These are phyloP conservation scores for Liquidambar formosana DNA, from an alignment of 164 flowering plant species.

Conservation along the genomic window DNA sequence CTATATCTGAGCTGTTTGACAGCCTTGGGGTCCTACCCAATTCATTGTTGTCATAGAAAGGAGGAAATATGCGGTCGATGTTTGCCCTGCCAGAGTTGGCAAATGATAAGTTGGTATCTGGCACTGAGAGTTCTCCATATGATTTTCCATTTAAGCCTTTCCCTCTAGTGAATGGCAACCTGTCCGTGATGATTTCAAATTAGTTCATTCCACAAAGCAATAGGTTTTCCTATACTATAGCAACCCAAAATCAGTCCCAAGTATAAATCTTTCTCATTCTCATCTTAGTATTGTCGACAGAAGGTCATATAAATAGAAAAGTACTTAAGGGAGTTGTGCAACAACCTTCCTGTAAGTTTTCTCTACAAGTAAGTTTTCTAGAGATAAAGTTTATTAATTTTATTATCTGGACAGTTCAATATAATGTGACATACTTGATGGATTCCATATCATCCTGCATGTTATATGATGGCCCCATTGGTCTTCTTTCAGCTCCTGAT, in stretches of 20 bases:
- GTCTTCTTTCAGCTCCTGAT: constrained; percentile 27
- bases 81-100: constrained; percentile 54
- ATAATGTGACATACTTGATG: constrained; percentile 22
- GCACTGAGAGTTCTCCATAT: constrained; percentile 37
- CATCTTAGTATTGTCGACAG: too few species aligned
- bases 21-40: constrained; percentile 28
- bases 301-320: too few species aligned
- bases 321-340: too few species aligned
- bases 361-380: too few species aligned
- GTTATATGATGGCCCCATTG: constrained; percentile 14
- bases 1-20: constrained; percentile 44
- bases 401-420: not conserved
- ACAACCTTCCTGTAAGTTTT: too few species aligned
- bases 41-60: constrained; percentile 32
- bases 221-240: too few species aligned
- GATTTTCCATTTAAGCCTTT: constrained; percentile 31
- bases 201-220: too few species aligned
- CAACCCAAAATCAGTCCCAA: too few species aligned
- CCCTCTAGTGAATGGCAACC: constrained; percentile 43
- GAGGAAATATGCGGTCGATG: constrained; percentile 40
- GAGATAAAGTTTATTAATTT: not conserved
- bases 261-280: too few species aligned
- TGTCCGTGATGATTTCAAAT: constrained; percentile 10
- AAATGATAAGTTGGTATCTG: constrained; percentile 54
- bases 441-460: constrained; percentile 21